These are phyloP conservation scores for Bromus sterilis DNA, from an alignment of 176 grass and related monocot species.

Conservation along the genomic window DNA sequence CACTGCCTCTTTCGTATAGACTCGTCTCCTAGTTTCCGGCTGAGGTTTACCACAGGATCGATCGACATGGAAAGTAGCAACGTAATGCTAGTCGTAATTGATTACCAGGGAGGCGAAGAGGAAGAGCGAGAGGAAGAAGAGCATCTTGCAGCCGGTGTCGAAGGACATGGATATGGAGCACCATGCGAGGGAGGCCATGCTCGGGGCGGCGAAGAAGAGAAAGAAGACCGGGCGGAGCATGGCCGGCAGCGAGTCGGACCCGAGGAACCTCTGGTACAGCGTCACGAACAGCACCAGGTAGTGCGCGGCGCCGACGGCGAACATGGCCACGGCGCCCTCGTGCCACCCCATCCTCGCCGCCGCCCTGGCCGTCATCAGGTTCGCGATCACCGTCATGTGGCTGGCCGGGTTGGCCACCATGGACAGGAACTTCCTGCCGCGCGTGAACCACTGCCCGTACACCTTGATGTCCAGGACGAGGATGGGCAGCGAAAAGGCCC, in stretches of 20 bases:
- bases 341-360: conserved; percentile 71
- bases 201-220: conserved; percentile 84
- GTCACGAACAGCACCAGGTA: conserved; percentile 93
- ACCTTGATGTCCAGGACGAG: conserved; percentile 78
- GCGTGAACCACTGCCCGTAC: conserved; percentile 93
- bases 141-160: conserved; percentile 81
- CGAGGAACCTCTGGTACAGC: conserved; percentile 74
- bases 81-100: background rate
- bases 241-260: conserved; percentile 67
- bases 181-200: conserved; percentile 84
- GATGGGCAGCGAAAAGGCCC: conserved; percentile 67
- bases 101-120: conserved; percentile 81
- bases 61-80: background rate
- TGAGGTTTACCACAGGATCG: background rate
- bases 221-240: conserved; percentile 86
- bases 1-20: background rate
- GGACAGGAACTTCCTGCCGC: conserved; percentile 67
- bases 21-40: background rate
- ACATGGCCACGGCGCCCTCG: conserved; percentile 78
- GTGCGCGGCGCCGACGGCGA: conserved; percentile 71
- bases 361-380: conserved; percentile 62
- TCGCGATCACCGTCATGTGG: conserved; percentile 88
- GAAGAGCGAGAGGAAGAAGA: conserved; percentile 92
- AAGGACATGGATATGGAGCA: conserved; percentile 47
- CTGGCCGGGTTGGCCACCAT: conserved; percentile 90